Conservation (phyloP, 768 basidiomycete genomes). For the Tylopilus vinaceipallidus region DNA sequence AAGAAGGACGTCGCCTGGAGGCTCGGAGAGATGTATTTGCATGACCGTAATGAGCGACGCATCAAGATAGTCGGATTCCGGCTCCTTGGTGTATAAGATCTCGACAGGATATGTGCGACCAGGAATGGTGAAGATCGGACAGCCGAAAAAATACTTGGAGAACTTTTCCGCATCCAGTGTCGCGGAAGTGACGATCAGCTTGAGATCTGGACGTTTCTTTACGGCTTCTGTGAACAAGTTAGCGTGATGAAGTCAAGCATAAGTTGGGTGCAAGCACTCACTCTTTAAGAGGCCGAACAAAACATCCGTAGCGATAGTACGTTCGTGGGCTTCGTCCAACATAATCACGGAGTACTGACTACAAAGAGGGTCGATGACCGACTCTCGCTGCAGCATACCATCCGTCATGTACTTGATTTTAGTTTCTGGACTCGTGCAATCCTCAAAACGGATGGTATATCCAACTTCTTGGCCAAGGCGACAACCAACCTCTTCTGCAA, state of each 20-base stretch:
- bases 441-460: conserved; percentile 98
- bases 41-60: conserved; percentile 98
- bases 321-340: conserved; percentile 98
- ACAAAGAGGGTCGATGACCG: conserved; percentile 91
- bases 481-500: conserved; percentile 97
- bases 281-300: conserved; percentile 89
- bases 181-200: conserved; percentile 97
- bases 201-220: conserved; percentile 91
- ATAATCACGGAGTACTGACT: conserved; percentile 93
- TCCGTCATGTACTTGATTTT: conserved; percentile 99
- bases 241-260: conserved; percentile 13
- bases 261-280: conserved; percentile 20
- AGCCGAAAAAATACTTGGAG: conserved; percentile 97
- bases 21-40: conserved; percentile 99
- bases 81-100: conserved; percentile 97
- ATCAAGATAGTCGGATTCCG: conserved; percentile 95
- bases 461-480: conserved; percentile 97
- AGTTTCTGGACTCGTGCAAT: conserved; percentile 97
- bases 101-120: conserved; percentile 99
- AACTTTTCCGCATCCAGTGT: conserved; percentile 99
- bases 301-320: conserved; percentile 98
- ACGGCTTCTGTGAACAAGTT: conserved; percentile 69
- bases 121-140: conserved; percentile 99
- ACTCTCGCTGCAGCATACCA: conserved; percentile 98
- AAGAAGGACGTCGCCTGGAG: conserved; percentile 92